A percentile compares a stretch with the other conserved stretches of the same genome.
Evolutionary conservation across 148 eudicot species (phyloP).

Genomic region (Rhododendron ferrugineum): DNA sequence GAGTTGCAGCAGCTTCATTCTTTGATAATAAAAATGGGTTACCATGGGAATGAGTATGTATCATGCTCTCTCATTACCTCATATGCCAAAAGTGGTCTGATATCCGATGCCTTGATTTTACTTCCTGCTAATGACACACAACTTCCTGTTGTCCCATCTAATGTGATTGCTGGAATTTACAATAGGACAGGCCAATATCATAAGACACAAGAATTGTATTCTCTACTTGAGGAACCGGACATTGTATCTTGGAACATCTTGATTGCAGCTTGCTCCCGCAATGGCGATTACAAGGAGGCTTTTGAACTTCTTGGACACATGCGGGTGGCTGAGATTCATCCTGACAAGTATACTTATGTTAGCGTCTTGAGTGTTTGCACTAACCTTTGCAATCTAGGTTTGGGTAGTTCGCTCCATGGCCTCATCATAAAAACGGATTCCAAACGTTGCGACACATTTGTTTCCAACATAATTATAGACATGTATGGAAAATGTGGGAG

Average conservation of each 20-base stretch:
- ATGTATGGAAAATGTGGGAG: constrained; percentile 87
- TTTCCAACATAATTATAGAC: constrained; percentile 53
- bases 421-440: constrained; percentile 44
- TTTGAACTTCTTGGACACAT: constrained; percentile 64
- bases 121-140: constrained; percentile 22
- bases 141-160: constrained; percentile 44
- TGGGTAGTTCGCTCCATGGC: constrained; percentile 67
- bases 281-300: constrained; percentile 56
- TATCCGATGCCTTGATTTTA: constrained; percentile 48
- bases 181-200: constrained; percentile 51
- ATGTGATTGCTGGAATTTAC: constrained; percentile 65
- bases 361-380: constrained; percentile 59
- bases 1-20: constrained; percentile 61
- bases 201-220: constrained; percentile 52
- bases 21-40: constrained; percentile 46
- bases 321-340: constrained; percentile 37
- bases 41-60: constrained; percentile 37
- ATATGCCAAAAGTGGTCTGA: constrained; percentile 49
- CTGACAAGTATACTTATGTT: constrained; percentile 58
- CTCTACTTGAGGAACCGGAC: constrained; percentile 52
- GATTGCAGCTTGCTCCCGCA: constrained; percentile 66
- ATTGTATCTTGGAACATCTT: constrained; percentile 64
- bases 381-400: constrained; percentile 46
- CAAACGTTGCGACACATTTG: constrained; percentile 46
- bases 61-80: constrained; percentile 51